These are phyloP conservation scores for Boletus pseudopeckii DNA, from an alignment of 768 basidiomycete genomes.

Conservation along the genomic window DNA sequence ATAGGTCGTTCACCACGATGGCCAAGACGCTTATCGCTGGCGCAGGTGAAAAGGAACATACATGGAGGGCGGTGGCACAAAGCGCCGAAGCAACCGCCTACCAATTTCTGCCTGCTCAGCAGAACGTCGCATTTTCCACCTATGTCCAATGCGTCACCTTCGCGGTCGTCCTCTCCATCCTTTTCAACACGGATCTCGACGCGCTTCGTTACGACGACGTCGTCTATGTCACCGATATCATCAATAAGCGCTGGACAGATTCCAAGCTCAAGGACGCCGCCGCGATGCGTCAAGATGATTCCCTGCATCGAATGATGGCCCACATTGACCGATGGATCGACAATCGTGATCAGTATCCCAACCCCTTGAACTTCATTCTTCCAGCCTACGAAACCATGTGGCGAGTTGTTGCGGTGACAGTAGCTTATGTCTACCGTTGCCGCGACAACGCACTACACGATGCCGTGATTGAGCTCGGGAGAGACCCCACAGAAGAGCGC, in stretches of 20 bases:
- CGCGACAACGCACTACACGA: slow-evolving; percentile 20
- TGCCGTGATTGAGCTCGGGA: slow-evolving; percentile 25
- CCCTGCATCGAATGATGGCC: slow-evolving; percentile 34
- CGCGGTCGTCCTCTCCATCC: slow-evolving; percentile 39
- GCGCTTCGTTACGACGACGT: slow-evolving; percentile 36
- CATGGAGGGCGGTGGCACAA: slow-evolving; percentile 15
- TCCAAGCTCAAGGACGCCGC: slow-evolving; percentile 18
- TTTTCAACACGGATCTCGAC: slow-evolving; percentile 34
- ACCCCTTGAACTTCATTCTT: slow-evolving; percentile 52
- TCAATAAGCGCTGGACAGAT: slow-evolving; percentile 31
- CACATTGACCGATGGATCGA: slow-evolving; percentile 36
- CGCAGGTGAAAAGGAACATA: not conserved
- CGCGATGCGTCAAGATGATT: slow-evolving; percentile 16
- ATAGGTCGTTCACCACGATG: slow-evolving; percentile 26
- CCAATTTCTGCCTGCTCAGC: slow-evolving; percentile 11
- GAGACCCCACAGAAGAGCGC: slow-evolving; percentile 20
- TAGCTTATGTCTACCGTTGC: slow-evolving; percentile 28
- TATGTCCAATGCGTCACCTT: slow-evolving; percentile 46
- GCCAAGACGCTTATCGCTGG: slow-evolving; percentile 23
- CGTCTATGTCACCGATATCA: slow-evolving; percentile 36
- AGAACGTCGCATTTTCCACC: slow-evolving; percentile 29
- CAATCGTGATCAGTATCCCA: slow-evolving; percentile 18
- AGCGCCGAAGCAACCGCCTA: slow-evolving; percentile 12
- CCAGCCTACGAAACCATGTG: slow-evolving; percentile 64
- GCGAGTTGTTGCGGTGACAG: slow-evolving; percentile 54